These are phyloP conservation scores for Penicillium waksmanii DNA, from an alignment of 495 filamentous ascomycete genomes.

Conservation along the genomic window DNA sequence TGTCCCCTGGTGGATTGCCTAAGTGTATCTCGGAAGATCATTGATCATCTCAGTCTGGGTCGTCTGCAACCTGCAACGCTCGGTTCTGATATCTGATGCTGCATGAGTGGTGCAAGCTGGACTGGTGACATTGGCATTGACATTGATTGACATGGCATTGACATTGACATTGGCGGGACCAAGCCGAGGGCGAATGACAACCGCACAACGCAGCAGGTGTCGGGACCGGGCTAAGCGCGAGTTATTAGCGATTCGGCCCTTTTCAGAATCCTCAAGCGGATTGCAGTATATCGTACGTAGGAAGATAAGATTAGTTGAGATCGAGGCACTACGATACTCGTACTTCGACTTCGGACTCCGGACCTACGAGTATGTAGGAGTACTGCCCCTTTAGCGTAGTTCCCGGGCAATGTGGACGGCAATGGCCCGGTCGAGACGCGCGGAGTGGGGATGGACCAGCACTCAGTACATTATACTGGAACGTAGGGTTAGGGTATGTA, in stretches of 20 bases:
- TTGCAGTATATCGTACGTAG: neutral
- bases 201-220: conserved; percentile 23
- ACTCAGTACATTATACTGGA: neutral
- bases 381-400: neutral
- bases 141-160: no score
- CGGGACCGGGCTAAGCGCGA: conserved; percentile 23
- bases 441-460: conserved; percentile 1
- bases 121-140: neutral
- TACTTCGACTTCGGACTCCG: no score
- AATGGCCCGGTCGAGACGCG: conserved; percentile 35
- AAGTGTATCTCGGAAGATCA: neutral
- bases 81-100: conserved; percentile 4
- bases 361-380: no score
- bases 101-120: conserved; percentile 1
- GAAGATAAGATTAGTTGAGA: neutral
- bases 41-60: neutral
- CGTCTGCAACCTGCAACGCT: neutral
- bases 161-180: neutral
- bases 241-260: neutral
- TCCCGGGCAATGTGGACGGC: conserved; percentile 19
- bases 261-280: neutral
- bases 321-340: no score
- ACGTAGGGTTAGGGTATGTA: neutral
- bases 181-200: conserved; percentile 14
- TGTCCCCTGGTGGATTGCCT: no score